phyloP scores from a whole-genome alignment of 1,284 basidiomycete species.

The Rhodotorula sp. region DNA sequence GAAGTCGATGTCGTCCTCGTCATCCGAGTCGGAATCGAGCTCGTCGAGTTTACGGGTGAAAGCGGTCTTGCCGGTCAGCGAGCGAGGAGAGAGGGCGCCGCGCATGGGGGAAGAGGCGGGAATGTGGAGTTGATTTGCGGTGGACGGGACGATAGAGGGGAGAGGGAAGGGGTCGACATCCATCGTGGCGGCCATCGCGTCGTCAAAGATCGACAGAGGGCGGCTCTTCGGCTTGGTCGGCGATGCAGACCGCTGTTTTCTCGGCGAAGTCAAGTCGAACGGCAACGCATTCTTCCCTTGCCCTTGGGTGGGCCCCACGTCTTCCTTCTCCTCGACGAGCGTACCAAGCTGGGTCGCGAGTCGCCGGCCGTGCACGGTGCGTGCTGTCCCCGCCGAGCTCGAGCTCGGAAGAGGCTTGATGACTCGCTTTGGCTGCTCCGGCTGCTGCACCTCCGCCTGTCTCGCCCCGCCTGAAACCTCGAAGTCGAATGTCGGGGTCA shows the following conservation, averaged over 20 bases:
- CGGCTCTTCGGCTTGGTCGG: neutral
- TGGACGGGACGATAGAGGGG: no score
- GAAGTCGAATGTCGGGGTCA: constrained; percentile 10
- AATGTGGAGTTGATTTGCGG: neutral
- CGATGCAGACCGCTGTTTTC: neutral
- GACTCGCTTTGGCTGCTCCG: neutral
- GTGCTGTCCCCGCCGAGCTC: no score
- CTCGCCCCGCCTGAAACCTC: neutral
- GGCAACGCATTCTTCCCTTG: neutral
- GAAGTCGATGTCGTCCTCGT: constrained; percentile 36
- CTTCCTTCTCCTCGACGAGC: neutral
- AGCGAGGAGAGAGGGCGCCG: constrained; percentile 10
- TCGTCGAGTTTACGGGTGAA: constrained; percentile 20
- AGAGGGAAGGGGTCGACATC: neutral
- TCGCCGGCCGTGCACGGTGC: neutral
- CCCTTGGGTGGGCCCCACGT: neutral
- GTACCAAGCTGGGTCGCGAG: no score
- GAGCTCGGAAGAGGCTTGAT: constrained; percentile 1
- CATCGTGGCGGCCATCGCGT: neutral
- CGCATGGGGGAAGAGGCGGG: constrained; percentile 17
- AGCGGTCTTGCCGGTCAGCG: neutral
- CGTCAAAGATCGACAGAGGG: neutral
- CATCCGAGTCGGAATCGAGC: constrained; percentile 8
- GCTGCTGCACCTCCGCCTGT: neutral
- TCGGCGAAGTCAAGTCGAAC: constrained; percentile 15